phyloP scores from a whole-genome alignment of 805 yeast genomes.

The Lipomyces starkeyi region DNA sequence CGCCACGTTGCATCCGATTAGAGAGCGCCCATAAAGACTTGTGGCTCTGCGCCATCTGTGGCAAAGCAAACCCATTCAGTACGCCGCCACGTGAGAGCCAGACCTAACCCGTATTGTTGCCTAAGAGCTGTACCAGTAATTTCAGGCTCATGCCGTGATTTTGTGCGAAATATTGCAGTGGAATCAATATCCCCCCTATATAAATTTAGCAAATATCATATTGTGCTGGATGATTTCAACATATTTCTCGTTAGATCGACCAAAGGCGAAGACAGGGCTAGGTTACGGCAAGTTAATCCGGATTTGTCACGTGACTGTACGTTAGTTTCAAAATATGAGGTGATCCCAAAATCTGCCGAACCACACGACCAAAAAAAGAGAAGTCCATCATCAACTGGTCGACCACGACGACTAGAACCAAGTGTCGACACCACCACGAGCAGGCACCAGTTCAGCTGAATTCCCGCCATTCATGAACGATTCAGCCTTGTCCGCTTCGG shows the following conservation, averaged over 20 bases:
- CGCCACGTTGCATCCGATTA: neutral
- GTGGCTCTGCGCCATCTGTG: neutral
- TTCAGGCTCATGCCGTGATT: neutral
- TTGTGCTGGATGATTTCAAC: neutral
- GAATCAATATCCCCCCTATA: neutral
- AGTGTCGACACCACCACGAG: neutral
- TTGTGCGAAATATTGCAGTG: neutral
- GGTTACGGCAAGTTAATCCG: neutral
- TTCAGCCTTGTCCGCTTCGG: conserved; percentile 14
- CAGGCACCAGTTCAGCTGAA: neutral
- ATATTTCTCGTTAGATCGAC: too few species aligned
- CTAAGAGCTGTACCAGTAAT: too few species aligned
- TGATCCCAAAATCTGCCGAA: neutral
- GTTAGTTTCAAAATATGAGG: neutral
- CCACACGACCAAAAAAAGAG: neutral
- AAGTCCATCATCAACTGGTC: neutral
- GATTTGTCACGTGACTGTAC: neutral
- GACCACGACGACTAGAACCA: neutral
- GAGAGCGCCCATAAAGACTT: neutral
- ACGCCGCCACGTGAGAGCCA: neutral
- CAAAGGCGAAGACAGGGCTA: too few species aligned
- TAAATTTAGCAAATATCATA: neutral
- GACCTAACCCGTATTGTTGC: too few species aligned
- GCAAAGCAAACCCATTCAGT: neutral
- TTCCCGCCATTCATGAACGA: conserved; percentile 14